A percentile compares a stretch with the other conserved stretches of the same genome.
Conservation (phyloP, 164 flowering plant genomes). For the Amborella trichopoda region DNA sequence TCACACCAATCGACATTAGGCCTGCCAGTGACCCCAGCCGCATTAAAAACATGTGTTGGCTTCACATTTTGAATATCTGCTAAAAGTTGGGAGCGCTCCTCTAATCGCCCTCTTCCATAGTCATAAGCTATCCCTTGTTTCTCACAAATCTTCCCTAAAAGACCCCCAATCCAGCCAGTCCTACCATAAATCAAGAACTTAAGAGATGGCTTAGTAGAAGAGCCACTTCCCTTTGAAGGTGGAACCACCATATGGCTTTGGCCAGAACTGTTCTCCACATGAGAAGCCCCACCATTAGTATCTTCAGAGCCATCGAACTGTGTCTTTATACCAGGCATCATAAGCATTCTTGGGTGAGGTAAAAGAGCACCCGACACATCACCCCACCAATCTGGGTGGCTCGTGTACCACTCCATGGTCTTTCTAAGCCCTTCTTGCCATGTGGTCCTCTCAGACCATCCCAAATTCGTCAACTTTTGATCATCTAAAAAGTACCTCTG, state of each 20-base stretch:
- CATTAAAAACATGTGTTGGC: conserved; percentile 63
- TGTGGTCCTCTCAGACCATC: conserved; percentile 58
- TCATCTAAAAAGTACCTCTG: conserved; percentile 71
- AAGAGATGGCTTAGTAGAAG: conserved; percentile 10
- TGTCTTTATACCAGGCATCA: conserved; percentile 63
- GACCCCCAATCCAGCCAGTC: conserved; percentile 68
- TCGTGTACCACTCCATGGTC: conserved; percentile 61
- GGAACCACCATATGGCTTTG: conserved; percentile 13
- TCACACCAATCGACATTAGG: conserved; percentile 78
- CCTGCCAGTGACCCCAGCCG: conserved; percentile 68
- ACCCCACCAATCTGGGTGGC: conserved; percentile 79
- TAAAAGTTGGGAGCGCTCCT: conserved; percentile 35
- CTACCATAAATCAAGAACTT: conserved; percentile 62
- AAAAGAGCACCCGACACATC: conserved; percentile 59
- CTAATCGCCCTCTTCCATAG: conserved; percentile 53
- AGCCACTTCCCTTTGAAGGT: conserved; percentile 2
- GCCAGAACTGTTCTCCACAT: conserved; percentile 2
- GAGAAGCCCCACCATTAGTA: conserved; percentile 9
- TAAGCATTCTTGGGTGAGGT: conserved; percentile 66
- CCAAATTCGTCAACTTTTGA: conserved; percentile 56
- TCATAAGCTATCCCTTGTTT: conserved; percentile 46
- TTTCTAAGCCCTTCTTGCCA: conserved; percentile 67
- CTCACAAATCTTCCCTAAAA: conserved; percentile 49
- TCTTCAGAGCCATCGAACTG: conserved; percentile 40
- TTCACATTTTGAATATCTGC: conserved; percentile 38